These are phyloP conservation scores for Thermoascus crustaceus DNA, from an alignment of 2,329 filamentous ascomycete species.

Conservation along the genomic window DNA sequence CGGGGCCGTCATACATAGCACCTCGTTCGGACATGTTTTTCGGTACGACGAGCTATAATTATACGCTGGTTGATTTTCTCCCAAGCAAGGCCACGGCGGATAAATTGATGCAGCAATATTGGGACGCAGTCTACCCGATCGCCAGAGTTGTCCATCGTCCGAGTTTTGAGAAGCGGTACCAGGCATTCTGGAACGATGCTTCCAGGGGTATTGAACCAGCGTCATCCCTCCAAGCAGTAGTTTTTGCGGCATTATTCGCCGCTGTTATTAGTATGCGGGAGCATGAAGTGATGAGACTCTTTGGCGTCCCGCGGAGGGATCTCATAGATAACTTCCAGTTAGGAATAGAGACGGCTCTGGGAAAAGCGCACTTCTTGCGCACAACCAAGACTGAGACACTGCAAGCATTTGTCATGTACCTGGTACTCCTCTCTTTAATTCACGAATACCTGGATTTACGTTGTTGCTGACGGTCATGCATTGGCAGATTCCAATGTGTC, in stretches of 20 bases:
- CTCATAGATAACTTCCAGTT: constrained; percentile 57
- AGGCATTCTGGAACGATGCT: constrained; percentile 57
- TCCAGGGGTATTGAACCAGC: constrained; percentile 53
- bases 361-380: constrained; percentile 61
- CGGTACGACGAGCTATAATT: constrained; percentile 41
- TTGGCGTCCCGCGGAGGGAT: constrained; percentile 48
- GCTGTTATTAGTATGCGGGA: constrained; percentile 60
- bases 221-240: constrained; percentile 56
- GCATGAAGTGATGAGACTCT: constrained; percentile 42
- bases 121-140: constrained; percentile 58
- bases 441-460: constrained; percentile 1
- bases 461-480: background rate
- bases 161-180: constrained; percentile 58
- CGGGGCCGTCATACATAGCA: constrained; percentile 58
- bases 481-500: constrained; percentile 58
- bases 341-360: constrained; percentile 59
- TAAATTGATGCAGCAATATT: constrained; percentile 59
- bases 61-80: constrained; percentile 52
- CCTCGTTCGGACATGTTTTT: constrained; percentile 63
- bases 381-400: constrained; percentile 67
- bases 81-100: constrained; percentile 53
- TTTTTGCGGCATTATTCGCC: constrained; percentile 63
- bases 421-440: constrained; percentile 40
- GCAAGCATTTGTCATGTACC: constrained; percentile 69
- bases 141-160: constrained; percentile 60